Base-by-base conservation (phyloP, 208 protist genomes). In the Leishmania mexicana region DNA sequence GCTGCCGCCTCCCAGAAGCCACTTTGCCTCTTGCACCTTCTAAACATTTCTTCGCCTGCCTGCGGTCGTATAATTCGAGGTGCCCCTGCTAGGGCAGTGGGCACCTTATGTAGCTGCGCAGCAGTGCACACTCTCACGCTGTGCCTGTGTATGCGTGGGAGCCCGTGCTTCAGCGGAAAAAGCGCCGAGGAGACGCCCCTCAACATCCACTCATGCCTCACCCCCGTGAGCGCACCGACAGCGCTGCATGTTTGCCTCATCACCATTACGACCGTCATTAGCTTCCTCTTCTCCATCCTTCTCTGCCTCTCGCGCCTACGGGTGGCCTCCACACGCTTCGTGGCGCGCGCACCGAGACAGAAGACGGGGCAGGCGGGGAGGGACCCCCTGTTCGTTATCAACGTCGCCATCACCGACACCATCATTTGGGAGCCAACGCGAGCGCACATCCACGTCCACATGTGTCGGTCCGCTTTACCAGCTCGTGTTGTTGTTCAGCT, bases 401-500 rank as follows among this genome's bases (percentile, higher is more conserved):
- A 8, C 40, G 38, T 5, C 64, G 38, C 6, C 64, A 24, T 13
- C 64, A 40, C 70, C 11, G 67, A 19, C 67, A 31, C 28, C 67
- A 73, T 19, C 21, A 73, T 51, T 51, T 31, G 24, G 51, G 38
- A 31, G 3, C 24, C 70, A 54, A 15, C 70, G 38, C 70, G 70
- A 74, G 42, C 17, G 53, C 49, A 74, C 71, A 21, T 19, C 24
- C 73, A 47, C 51, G 24, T 31, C 13, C 47, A 45, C 35, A 45
- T 28, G 31, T 45, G 28, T 13, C 3, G 28, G 54, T 6, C 17
- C 28, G 1, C 8, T 42, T 87, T 86, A 97, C 92, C 92, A 96
- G 15, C 84, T 74, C 40, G 79, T 86, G 76, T 84, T 90, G 54
- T 91, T 83, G 78, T 87, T 93, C 77, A 97, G 81, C 80, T 92